These are phyloP conservation scores for Boletus rex-veris DNA, from an alignment of 768 basidiomycete genomes.

Conservation along the genomic window DNA sequence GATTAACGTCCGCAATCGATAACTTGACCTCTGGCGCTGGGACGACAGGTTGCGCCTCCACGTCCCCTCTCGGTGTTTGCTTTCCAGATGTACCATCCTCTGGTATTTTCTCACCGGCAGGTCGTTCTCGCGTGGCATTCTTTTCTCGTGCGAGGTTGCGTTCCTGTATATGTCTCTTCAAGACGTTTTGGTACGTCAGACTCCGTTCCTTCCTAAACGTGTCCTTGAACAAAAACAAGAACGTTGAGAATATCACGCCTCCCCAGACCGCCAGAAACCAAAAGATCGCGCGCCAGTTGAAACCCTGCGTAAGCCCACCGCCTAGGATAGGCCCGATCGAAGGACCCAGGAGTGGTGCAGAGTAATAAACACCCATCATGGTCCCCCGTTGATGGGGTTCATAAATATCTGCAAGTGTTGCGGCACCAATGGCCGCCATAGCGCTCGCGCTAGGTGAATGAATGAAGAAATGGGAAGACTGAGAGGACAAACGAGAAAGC, in stretches of 20 bases:
- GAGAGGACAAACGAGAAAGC: slow-evolving; percentile 5
- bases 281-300: slow-evolving; percentile 81
- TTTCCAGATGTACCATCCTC: neutral
- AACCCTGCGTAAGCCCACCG: slow-evolving; percentile 61
- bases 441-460: slow-evolving; percentile 50
- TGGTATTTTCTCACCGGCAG: slow-evolving; percentile 1
- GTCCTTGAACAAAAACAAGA: slow-evolving; percentile 74
- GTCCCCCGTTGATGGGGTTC: slow-evolving; percentile 72
- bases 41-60: slow-evolving; percentile 19
- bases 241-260: slow-evolving; percentile 50
- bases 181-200: slow-evolving; percentile 66
- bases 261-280: slow-evolving; percentile 76
- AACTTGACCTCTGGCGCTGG: slow-evolving; percentile 42
- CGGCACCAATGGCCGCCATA: slow-evolving; percentile 64
- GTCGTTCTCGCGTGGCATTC: neutral
- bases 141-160: slow-evolving; percentile 16
- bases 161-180: slow-evolving; percentile 41
- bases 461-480: neutral
- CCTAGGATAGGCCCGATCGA: slow-evolving; percentile 68
- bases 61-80: slow-evolving; percentile 20
- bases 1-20: slow-evolving; percentile 69
- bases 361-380: slow-evolving; percentile 81
- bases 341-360: slow-evolving; percentile 74
- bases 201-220: slow-evolving; percentile 85
- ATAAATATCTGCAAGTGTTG: slow-evolving; percentile 76